phyloP scores from a whole-genome alignment of 345 rosid genomes.

The Arabidopsis suecica region DNA sequence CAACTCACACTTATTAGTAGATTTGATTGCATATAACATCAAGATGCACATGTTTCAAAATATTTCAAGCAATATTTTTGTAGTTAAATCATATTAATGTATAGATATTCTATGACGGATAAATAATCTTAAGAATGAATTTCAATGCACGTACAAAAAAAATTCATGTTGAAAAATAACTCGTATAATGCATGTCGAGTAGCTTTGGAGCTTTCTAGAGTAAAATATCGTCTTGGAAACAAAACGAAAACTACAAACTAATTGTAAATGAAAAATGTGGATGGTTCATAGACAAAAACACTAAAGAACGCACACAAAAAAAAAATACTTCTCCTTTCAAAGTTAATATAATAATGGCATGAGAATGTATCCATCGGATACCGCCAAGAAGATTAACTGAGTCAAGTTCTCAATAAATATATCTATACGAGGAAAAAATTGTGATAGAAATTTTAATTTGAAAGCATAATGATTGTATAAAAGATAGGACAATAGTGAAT shows the following conservation, averaged over 20 bases:
- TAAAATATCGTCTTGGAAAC: background rate
- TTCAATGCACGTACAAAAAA: background rate
- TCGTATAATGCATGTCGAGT: background rate
- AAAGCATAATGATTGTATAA: conserved; percentile 35
- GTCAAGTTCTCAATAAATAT: background rate
- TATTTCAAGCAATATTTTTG: background rate
- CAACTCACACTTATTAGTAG: background rate
- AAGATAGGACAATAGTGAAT: conserved; percentile 22
- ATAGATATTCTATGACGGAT: background rate
- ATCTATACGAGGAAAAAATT: background rate
- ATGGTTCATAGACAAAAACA: background rate
- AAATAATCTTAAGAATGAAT: no score
- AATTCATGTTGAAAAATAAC: background rate
- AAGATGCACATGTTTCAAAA: background rate
- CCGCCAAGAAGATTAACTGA: background rate
- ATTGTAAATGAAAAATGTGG: background rate
- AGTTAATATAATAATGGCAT: background rate
- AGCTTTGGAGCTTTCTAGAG: conserved; percentile 6
- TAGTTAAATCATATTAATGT: background rate
- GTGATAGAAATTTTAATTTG: background rate
- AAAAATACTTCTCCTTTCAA: background rate
- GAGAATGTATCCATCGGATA: conserved; percentile 7
- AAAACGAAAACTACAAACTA: background rate
- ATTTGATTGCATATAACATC: background rate
- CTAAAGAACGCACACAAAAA: no score